Base-by-base conservation (phyloP, 2,329 filamentous ascomycete species). In the Leptographium galeiforme region DNA sequence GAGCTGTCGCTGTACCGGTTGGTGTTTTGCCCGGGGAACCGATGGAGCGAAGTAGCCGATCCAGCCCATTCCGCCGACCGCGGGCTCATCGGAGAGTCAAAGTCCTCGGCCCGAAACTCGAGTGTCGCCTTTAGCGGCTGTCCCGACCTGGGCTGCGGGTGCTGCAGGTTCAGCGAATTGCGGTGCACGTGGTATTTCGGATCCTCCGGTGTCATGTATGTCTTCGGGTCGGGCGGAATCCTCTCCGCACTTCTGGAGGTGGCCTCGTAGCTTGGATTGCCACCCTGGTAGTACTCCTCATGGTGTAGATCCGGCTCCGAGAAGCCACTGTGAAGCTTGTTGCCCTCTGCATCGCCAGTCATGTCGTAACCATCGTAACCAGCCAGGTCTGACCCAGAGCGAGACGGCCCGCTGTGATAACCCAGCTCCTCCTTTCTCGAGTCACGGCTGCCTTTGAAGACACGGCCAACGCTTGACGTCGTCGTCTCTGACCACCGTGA, bases 401-500 rank as follows among this genome's bases (percentile, higher is more conserved):
- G 82, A 36, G 89, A 95, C n/a, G 72, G 72, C 4, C 56, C 55
- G 34, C 57, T 57, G 55, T 61, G 59, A 53, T 57, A 64, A 14
- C 59, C 57, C 36, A 58, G 56, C 68, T 39, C 67, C 76, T 69
- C 81, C 66, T 74, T 82, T 69, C 72, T 82, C 70, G 74, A 73
- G 45, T 77, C 74, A 61, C 77, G 79, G 63, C 81, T 87, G 61
- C 79, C 81, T 43, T 85, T 81, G 66, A 90, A 85, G 43, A 84
- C 85, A 60, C 85, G 85, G 46, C 87, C 84, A 45, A 89, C 82
- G 56, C 89, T 95, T 0, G 89, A 95, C 5, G 90, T 80, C 0
- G 93, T 98, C 2, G 91, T 97, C 70, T 94, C 93, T 0, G 91
- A 97, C 93, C 93, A 98, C 45, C 93, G 81, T 7, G 93, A 97